These are phyloP conservation scores for Pseudopyricularia javanii DNA, from an alignment of 2,329 filamentous ascomycete genomes.

Conservation along the genomic window DNA sequence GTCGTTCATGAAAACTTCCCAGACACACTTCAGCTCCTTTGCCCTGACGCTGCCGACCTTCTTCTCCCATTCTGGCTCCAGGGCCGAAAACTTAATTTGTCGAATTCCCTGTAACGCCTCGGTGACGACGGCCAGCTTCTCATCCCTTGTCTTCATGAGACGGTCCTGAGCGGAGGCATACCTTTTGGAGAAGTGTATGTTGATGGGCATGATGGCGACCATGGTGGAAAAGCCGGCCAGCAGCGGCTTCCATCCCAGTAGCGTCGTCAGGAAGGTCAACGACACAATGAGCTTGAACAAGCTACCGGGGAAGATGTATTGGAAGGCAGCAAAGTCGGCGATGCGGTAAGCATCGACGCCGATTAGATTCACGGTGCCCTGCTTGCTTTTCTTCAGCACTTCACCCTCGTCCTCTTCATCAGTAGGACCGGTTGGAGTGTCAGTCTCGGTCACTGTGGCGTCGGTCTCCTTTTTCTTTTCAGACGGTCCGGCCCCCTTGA, in stretches of 20 bases:
- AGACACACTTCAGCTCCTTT: slow-evolving; percentile 54
- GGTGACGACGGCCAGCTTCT: slow-evolving; percentile 63
- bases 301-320: slow-evolving; percentile 52
- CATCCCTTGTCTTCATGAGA: slow-evolving; percentile 65
- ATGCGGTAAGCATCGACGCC: slow-evolving; percentile 64
- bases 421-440: slow-evolving; percentile 16
- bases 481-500: slow-evolving; percentile 47
- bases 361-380: slow-evolving; percentile 66
- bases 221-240: slow-evolving; percentile 53
- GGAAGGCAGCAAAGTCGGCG: slow-evolving; percentile 54
- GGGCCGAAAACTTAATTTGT: slow-evolving; percentile 74
- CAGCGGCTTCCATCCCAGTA: slow-evolving; percentile 62
- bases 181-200: slow-evolving; percentile 51
- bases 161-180: slow-evolving; percentile 54
- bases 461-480: slow-evolving; percentile 22
- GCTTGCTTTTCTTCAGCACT: slow-evolving; percentile 38
- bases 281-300: slow-evolving; percentile 53
- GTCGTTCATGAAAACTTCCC: slow-evolving; percentile 54
- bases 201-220: slow-evolving; percentile 53
- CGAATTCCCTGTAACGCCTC: slow-evolving; percentile 69
- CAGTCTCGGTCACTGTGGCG: slow-evolving; percentile 9
- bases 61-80: slow-evolving; percentile 63
- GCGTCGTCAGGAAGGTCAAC: slow-evolving; percentile 50
- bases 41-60: slow-evolving; percentile 55
- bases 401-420: slow-evolving; percentile 30